Base-by-base conservation (phyloP, 2,329 filamentous ascomycete species). In the Arthrobotrys pseudoclavata region DNA sequence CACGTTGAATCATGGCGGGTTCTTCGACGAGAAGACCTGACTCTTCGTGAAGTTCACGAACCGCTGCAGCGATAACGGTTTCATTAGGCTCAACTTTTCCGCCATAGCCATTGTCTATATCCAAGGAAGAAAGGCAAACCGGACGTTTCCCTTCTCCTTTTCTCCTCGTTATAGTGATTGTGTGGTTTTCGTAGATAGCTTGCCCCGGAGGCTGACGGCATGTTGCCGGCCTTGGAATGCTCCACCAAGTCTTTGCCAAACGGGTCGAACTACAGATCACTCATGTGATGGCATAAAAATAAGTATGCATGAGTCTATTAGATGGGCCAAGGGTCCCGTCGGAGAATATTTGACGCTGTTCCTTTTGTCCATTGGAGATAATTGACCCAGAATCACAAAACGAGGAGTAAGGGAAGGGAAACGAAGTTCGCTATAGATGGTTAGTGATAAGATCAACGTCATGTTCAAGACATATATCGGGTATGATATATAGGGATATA, bases 41-140 rank as follows among this genome's bases (percentile, higher is more conserved):
- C 48, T 68, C 52, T 69, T 80, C 80, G 50, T 81, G 71, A 22
- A 81, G 79, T 63, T 81, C 80, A 62, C 80, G 80, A 50, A 79
- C 69, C 53, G 80, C 80, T 55, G 79, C 80, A 55, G 76, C 80
- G 34, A 75, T 53, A 52, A 81, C 76, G 18, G 80, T 81, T 79
- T 81, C 80, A 29, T 69, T 69, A 29, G 63, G 71, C 45, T 81
- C 80, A 50, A 81, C 76, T 69, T 81, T 81, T 61, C 80, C 80
- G 57, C 80, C 80, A 50, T 81, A 81, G 53, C 80, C 80, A 75
- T 81, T 81, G 52, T 80, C 80, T 81, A 37, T 67, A 67, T 64
- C n/a, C 26, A 37, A 40, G 48, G 34, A 62, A 26, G 13, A 63
- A 63, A 69, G 47, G 9, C n/a, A 24, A 64, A 69, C 47, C 55